Percentiles rank a stretch among this genome's conserved stretches.
These are phyloP conservation scores for Xylaria sp. DNA, from an alignment of 2,329 filamentous ascomycete species.

Conservation along the genomic window DNA sequence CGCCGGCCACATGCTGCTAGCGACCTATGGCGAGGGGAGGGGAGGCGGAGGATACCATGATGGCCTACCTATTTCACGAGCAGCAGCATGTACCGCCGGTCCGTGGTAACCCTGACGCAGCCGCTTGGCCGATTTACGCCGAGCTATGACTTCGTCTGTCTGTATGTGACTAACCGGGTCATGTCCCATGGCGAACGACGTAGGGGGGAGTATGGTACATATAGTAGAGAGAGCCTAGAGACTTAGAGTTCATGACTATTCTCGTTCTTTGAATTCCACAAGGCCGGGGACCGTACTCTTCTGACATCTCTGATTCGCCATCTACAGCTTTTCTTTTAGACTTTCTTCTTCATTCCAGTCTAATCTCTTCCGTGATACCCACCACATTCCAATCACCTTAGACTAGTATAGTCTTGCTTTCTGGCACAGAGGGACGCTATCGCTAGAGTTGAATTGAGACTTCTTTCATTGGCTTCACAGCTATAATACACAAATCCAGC, in stretches of 20 bases:
- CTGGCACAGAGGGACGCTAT: not conserved
- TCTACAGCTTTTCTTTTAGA: not conserved
- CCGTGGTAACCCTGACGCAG: conserved; percentile 39
- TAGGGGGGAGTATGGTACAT: conserved; percentile 9
- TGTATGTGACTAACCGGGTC: conserved; percentile 32
- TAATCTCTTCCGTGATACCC: conserved; percentile 19
- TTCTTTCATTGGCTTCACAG: not conserved
- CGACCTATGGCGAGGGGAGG: conserved; percentile 19
- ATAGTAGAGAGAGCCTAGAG: not conserved
- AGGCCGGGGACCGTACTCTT: conserved; percentile 7
- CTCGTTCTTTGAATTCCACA: not conserved
- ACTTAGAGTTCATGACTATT: not conserved
- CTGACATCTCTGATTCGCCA: not conserved
- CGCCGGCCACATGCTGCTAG: conserved; percentile 10
- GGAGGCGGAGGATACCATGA: conserved; percentile 20
- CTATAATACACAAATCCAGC: not conserved
- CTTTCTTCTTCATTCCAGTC: conserved; percentile 5
- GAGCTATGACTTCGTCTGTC: conserved; percentile 38
- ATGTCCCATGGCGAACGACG: conserved; percentile 11
- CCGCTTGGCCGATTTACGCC: conserved; percentile 52
- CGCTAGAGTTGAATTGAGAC: not conserved
- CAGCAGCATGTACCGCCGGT: conserved; percentile 27
- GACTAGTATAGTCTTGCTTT: not conserved
- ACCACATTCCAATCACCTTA: conserved; percentile 23
- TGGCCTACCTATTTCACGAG: conserved; percentile 17